These are phyloP conservation scores for Psilocybe sp. DNA, from an alignment of 768 basidiomycete genomes.

Conservation along the genomic window DNA sequence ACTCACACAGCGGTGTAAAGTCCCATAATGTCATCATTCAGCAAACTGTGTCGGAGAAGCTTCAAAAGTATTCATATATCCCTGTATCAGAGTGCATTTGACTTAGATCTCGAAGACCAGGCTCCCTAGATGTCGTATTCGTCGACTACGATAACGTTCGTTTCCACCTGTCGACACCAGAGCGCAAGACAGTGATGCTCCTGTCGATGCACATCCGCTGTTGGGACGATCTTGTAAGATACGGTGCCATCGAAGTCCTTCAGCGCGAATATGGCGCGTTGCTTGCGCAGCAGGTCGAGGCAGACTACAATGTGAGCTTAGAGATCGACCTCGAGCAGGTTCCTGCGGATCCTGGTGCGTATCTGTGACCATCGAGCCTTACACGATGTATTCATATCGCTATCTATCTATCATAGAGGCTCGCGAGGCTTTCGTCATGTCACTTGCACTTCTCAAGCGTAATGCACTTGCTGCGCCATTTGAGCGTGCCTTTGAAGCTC, in stretches of 20 bases:
- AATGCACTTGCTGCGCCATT: constrained; percentile 95
- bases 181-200: constrained; percentile 75
- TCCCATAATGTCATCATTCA: constrained; percentile 93
- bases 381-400: constrained; percentile 4
- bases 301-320: constrained; percentile 87
- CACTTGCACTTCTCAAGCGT: constrained; percentile 83
- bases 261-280: constrained; percentile 79
- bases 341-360: constrained; percentile 76
- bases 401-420: constrained; percentile 51
- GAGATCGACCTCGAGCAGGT: constrained; percentile 84
- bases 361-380: not conserved
- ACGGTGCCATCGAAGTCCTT: constrained; percentile 81
- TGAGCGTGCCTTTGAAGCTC: constrained; percentile 79
- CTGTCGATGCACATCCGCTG: constrained; percentile 97
- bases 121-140: constrained; percentile 90
- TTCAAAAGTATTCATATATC: constrained; percentile 57
- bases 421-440: constrained; percentile 75
- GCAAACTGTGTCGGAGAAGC: constrained; percentile 83
- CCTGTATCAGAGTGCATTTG: not conserved
- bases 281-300: constrained; percentile 66
- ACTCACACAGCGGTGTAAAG: constrained; percentile 33
- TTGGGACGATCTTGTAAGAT: constrained; percentile 89
- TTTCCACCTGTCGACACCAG: constrained; percentile 88
- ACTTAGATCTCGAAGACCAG: constrained; percentile 56
- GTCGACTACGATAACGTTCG: constrained; percentile 98